These are phyloP conservation scores for Phytophthora tentaculata DNA, from an alignment of 352 stramenopile genomes.

Conservation along the genomic window DNA sequence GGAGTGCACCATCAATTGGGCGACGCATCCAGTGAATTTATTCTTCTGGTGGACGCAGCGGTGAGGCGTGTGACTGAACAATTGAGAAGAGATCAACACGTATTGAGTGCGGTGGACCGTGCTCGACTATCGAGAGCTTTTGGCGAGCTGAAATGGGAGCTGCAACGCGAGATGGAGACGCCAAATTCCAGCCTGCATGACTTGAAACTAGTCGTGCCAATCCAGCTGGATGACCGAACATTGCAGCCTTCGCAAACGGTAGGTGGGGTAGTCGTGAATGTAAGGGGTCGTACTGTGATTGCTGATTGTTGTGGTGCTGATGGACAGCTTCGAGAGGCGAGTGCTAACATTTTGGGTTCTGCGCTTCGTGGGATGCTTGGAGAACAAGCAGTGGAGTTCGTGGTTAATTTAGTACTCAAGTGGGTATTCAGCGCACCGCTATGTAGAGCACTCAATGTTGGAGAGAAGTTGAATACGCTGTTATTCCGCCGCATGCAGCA, in stretches of 20 bases:
- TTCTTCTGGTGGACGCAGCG: constrained; percentile 56
- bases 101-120: constrained; percentile 9
- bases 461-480: constrained; percentile 3
- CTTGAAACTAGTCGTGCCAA: constrained; percentile 14
- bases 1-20: constrained; percentile 57
- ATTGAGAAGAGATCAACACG: constrained; percentile 1
- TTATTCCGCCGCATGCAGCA: constrained; percentile 40
- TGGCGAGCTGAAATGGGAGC: constrained; percentile 40
- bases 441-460: not conserved
- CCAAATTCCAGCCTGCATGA: not conserved
- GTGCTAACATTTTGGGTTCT: constrained; percentile 43
- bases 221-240: constrained; percentile 23
- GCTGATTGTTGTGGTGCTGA: constrained; percentile 6
- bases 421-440: constrained; percentile 51
- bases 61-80: constrained; percentile 21
- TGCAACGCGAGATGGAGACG: constrained; percentile 26
- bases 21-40: constrained; percentile 63
- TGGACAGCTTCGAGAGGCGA: constrained; percentile 38
- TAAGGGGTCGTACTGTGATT: not conserved
- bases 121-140: constrained; percentile 45
- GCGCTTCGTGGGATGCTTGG: constrained; percentile 46
- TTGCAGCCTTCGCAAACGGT: constrained; percentile 31
- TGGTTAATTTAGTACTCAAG: constrained; percentile 49
- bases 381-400: constrained; percentile 29
- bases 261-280: not conserved